Base-by-base conservation (phyloP, 169 alveolate genomes). In the Cryptosporidium ryanae region DNA sequence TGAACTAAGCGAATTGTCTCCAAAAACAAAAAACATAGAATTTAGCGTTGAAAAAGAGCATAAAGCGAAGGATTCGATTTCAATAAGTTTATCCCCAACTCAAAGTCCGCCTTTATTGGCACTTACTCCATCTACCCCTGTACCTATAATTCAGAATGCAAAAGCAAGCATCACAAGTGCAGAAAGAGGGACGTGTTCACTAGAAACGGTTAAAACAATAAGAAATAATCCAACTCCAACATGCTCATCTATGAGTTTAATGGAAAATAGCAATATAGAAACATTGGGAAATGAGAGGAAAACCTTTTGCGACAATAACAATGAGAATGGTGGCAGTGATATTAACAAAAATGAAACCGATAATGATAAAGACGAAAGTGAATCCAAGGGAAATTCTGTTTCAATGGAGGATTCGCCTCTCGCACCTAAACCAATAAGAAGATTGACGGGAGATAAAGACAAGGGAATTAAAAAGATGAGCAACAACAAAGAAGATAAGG, bases 341-440 rank as follows among this genome's bases (percentile, higher is more conserved):
- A 52, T 21, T 5, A n/a, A 21, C 13, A 52, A 52, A 5, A 21
- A 12, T n/a, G 63, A 52, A 52, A 52, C 13, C 5, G 1, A 21
- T 52, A 52, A n/a, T 21, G 38, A 21, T 21, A 18, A 23, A 23
- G 31, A 61, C n/a, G 44, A 61, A 32, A 4, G 8, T 4, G 31
- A 1, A 61, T 15, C 23, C 0, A 21, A 15, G 7, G 7, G 48
- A 61, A 61, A 61, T 8, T 61, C 13, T 1, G 43, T 61, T 52
- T 59, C 67, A 17, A 76, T 43, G 2, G 87, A 76, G 59, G 87
- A 76, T 25, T 76, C 87, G 8, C 87, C 87, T n/a, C 71, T 57
- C 21, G 76, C 87, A 46, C 87, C 87, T 13, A 55, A 70, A 18
- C 87, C 87, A 21, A 76, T 76, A 31, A 55, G 87, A 44, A 76